A percentile compares a stretch with the other conserved stretches of the same genome.
Evolutionary conservation across 495 filamentous ascomycete species (phyloP).

Genomic region (Oleoguttula mirabilis): DNA sequence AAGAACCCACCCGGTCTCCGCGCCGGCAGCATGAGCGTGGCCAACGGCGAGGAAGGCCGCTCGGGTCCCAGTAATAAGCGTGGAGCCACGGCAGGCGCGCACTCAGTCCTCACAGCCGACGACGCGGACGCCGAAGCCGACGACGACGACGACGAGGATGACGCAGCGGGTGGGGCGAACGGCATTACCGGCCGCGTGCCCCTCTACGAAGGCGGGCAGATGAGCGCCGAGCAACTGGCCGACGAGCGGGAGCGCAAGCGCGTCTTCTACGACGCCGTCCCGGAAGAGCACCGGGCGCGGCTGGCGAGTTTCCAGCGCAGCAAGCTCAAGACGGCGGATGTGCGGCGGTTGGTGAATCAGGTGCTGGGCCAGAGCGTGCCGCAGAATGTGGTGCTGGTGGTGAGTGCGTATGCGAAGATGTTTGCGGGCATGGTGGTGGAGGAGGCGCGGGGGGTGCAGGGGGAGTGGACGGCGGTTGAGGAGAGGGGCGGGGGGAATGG

Average conservation of each 20-base stretch:
- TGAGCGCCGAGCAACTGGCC: constrained; percentile 1
- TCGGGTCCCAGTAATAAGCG: constrained; percentile 29
- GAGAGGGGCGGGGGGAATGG: constrained; percentile 19
- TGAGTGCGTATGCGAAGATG: constrained; percentile 71
- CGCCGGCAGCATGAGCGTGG: constrained; percentile 35
- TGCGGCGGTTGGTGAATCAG: constrained; percentile 56
- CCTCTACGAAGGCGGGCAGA: constrained; percentile 15
- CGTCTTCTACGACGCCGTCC: constrained; percentile 8
- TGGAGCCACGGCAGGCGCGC: constrained; percentile 46
- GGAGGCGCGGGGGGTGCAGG: constrained; percentile 63
- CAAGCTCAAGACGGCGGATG: constrained; percentile 43
- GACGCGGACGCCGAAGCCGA: constrained; percentile 7
- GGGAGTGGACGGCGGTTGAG: constrained; percentile 54
- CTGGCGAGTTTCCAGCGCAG: constrained; percentile 62
- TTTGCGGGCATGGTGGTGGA: constrained; percentile 78
- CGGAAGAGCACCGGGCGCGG: constrained; percentile 49
- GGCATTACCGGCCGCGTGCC: constrained; percentile 7
- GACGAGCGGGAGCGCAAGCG: not conserved
- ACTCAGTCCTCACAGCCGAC: constrained; percentile 1
- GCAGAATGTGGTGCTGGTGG: constrained; percentile 60
- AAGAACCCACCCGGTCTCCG: not conserved
- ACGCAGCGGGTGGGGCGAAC: not conserved
- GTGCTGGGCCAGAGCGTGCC: constrained; percentile 81
- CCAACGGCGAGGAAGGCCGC: constrained; percentile 34
- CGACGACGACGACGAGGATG: constrained; percentile 11